phyloP scores from a whole-genome alignment of 2,329 filamentous ascomycete genomes.

The Fusarium hostae region DNA sequence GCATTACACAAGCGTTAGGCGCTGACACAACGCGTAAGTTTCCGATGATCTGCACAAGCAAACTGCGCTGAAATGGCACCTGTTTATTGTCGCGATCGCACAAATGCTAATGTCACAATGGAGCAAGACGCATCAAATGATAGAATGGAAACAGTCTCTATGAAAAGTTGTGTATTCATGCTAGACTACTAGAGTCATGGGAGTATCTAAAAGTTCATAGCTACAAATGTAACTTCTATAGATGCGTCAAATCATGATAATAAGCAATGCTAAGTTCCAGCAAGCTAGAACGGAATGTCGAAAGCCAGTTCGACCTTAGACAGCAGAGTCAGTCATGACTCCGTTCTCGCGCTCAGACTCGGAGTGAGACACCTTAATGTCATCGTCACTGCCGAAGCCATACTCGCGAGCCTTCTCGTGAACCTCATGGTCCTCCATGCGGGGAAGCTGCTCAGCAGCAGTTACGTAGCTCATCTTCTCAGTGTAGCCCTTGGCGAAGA shows the following conservation, averaged over 20 bases:
- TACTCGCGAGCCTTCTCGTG: constrained; percentile 27
- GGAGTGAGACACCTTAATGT: not conserved
- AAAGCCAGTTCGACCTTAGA: constrained; percentile 9
- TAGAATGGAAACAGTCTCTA: not conserved
- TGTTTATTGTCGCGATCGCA: too few species aligned
- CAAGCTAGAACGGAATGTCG: not conserved
- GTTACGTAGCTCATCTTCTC: constrained; percentile 70
- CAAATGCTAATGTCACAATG: not conserved
- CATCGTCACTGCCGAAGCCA: constrained; percentile 20
- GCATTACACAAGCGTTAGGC: not conserved
- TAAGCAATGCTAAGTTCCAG: not conserved
- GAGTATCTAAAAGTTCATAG: constrained; percentile 9
- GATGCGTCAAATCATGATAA: constrained; percentile 6
- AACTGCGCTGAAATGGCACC: rapidly evolving
- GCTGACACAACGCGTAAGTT: not conserved
- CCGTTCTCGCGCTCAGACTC: constrained; percentile 24
- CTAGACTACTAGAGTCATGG: constrained; percentile 11
- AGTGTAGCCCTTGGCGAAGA: constrained; percentile 60
- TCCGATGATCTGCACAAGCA: not conserved
- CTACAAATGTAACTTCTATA: constrained; percentile 2
- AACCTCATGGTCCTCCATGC: constrained; percentile 21
- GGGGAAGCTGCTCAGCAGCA: constrained; percentile 66
- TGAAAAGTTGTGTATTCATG: not conserved
- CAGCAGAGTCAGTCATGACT: constrained; percentile 8
- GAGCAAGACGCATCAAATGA: too few species aligned